phyloP scores from a whole-genome alignment of 306 rosid species.

The Heteromeles arbutifolia region DNA sequence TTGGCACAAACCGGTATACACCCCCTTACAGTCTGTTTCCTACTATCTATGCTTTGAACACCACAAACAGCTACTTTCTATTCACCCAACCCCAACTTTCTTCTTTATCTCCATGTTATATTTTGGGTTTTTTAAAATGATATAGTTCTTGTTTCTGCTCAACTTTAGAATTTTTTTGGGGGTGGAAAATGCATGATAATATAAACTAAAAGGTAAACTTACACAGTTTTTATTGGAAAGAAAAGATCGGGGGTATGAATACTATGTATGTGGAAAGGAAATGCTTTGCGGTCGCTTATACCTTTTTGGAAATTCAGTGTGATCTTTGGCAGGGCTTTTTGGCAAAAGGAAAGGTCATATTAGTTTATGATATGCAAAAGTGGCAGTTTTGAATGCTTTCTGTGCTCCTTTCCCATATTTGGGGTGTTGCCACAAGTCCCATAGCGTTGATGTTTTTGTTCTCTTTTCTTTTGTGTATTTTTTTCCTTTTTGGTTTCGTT shows the following conservation, averaged over 20 bases:
- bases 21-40: neutral
- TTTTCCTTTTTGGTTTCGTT: neutral
- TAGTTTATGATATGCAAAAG: conserved; percentile 8
- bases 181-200: neutral
- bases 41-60: neutral
- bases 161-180: neutral
- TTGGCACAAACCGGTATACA: neutral
- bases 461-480: neutral
- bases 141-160: neutral
- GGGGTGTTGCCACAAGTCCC: conserved; percentile 66
- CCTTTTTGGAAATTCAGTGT: conserved; percentile 24
- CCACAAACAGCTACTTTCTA: no score
- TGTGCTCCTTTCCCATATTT: neutral
- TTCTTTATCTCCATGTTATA: neutral
- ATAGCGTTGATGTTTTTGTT: neutral
- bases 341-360: conserved; percentile 24
- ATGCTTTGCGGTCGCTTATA: conserved; percentile 8
- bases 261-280: conserved; percentile 18
- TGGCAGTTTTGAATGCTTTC: conserved; percentile 14
- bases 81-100: neutral
- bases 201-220: neutral
- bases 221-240: neutral
- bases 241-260: neutral
- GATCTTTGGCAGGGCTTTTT: conserved; percentile 27
- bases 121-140: neutral